Conservation (phyloP, 148 eudicot species). For the Diospyros lotus region DNA sequence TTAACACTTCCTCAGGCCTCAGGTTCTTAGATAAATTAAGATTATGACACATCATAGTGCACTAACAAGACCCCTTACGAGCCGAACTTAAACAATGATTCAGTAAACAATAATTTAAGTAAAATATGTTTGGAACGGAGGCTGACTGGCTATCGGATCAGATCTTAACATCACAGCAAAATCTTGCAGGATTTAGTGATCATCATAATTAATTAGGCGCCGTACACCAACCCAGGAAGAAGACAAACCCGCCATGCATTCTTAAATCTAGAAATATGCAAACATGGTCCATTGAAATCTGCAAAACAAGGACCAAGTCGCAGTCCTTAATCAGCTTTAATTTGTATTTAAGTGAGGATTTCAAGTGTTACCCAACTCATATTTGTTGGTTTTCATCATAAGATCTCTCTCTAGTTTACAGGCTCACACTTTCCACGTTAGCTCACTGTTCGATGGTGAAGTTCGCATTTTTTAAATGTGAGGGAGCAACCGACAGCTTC, state of each 20-base stretch:
- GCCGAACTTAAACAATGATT: too few relatives aligned
- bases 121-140: background rate
- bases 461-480: conserved; percentile 1
- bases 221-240: conserved; percentile 8
- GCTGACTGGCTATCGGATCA: background rate
- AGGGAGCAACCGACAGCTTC: conserved; percentile 9
- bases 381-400: conserved; percentile 8
- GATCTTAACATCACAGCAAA: background rate
- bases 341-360: background rate
- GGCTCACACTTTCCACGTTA: conserved; percentile 8
- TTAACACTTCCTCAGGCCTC: too few relatives aligned
- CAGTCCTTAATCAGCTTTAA: too few relatives aligned
- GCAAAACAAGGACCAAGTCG: too few relatives aligned
- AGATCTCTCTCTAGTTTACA: background rate
- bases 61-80: too few relatives aligned
- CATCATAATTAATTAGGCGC: background rate
- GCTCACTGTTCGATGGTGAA: conserved; percentile 5
- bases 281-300: background rate
- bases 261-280: background rate
- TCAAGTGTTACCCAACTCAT: conserved; percentile 10
- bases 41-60: too few relatives aligned
- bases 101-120: background rate
- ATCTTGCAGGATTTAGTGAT: conserved; percentile 18
- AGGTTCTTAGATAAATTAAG: too few relatives aligned
- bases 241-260: background rate